These are phyloP conservation scores for Penstemon davidsonii DNA, from an alignment of 257 asterid genomes.

Conservation along the genomic window DNA sequence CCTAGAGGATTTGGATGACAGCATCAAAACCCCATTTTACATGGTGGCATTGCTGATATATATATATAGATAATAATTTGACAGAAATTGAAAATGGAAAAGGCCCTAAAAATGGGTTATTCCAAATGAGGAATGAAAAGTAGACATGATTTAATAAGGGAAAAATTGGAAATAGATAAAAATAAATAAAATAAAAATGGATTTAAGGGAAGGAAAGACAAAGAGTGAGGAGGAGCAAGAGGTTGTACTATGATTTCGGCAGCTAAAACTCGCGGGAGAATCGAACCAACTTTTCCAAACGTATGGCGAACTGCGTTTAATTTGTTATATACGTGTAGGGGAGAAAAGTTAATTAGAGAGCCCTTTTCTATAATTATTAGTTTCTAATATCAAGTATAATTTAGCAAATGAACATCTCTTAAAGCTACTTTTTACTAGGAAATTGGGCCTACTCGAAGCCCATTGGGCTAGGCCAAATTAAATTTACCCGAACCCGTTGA, in stretches of 20 bases:
- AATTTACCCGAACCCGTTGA: no score
- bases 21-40: slow-evolving; percentile 31
- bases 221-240: slow-evolving; percentile 25
- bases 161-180: slow-evolving; percentile 20
- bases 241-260: slow-evolving; percentile 63
- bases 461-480: no score
- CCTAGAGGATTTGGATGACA: slow-evolving; percentile 30
- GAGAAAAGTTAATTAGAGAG: background rate
- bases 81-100: slow-evolving; percentile 26
- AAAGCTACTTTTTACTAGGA: no score
- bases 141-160: slow-evolving; percentile 18
- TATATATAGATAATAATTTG: slow-evolving; percentile 1
- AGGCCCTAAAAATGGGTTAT: slow-evolving; percentile 40
- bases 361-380: no score
- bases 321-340: background rate
- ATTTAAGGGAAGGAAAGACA: slow-evolving; percentile 23
- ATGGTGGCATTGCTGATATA: slow-evolving; percentile 25
- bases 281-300: slow-evolving; percentile 36
- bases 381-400: no score
- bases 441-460: no score
- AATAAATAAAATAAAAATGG: slow-evolving; percentile 14
- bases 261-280: slow-evolving; percentile 70
- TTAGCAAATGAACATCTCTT: no score
- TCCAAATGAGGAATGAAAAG: slow-evolving; percentile 27
- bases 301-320: slow-evolving; percentile 1